Conservation (phyloP, 2,329 filamentous ascomycete species). For the Thermomyces lanuginosus region DNA sequence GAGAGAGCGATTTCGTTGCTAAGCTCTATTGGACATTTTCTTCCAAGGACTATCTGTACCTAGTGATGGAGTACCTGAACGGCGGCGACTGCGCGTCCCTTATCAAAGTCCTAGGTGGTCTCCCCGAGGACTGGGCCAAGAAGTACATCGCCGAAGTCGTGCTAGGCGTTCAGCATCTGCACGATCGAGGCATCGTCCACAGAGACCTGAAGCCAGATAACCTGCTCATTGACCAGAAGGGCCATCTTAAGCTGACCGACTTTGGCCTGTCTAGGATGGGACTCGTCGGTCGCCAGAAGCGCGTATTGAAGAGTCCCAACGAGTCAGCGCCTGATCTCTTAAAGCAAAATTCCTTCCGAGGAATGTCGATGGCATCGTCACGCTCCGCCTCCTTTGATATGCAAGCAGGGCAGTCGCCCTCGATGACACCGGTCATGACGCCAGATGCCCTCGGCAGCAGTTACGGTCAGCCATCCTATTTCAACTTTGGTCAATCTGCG, state of each 20-base stretch:
- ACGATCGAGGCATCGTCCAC: slow-evolving; percentile 88
- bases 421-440: slow-evolving; percentile 71
- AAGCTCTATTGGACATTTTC: slow-evolving; percentile 99
- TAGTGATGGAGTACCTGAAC: slow-evolving; percentile 98
- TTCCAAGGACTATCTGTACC: slow-evolving; percentile 94
- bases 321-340: slow-evolving; percentile 85
- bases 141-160: slow-evolving; percentile 95
- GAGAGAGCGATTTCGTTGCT: slow-evolving; percentile 95
- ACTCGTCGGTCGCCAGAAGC: slow-evolving; percentile 86
- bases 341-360: slow-evolving; percentile 80
- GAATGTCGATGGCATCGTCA: slow-evolving; percentile 73
- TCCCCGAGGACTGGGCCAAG: slow-evolving; percentile 95
- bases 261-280: slow-evolving; percentile 97
- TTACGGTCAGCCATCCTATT: slow-evolving; percentile 84
- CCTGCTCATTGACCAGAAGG: slow-evolving; percentile 87
- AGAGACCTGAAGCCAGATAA: slow-evolving; percentile 96
- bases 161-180: slow-evolving; percentile 89
- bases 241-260: slow-evolving; percentile 91
- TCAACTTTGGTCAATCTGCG: slow-evolving; percentile 46
- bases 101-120: slow-evolving; percentile 79
- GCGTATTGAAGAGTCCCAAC: slow-evolving; percentile 59
- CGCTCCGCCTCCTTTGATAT: slow-evolving; percentile 88
- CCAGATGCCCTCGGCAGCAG: slow-evolving; percentile 52
- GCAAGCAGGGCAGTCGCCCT: slow-evolving; percentile 62
- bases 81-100: slow-evolving; percentile 92